Base-by-base conservation (phyloP, 2,329 filamentous ascomycete species). In the Aspergillus hortae region DNA sequence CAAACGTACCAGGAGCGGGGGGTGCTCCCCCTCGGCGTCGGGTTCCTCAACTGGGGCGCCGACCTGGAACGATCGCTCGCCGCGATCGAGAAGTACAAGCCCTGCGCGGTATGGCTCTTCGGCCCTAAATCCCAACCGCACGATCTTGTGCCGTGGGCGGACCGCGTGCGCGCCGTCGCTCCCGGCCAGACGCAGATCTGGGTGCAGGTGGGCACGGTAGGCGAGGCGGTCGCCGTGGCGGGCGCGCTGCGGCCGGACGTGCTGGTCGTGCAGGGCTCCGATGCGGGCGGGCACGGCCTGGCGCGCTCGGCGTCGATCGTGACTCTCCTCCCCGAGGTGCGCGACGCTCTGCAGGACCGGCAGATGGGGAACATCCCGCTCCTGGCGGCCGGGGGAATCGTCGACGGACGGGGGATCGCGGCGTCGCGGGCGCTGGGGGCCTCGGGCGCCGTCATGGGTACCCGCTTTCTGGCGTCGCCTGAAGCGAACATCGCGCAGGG, bases 371-470 rank as follows among this genome's bases (percentile, higher is more conserved):
- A 61, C 9, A 76, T 80, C 2, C 67, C 76, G 0, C 55, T 83
- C 0, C 52, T 83, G 12, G 80, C 79, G 1, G 78, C 80, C 0
- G 80, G 80, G 3, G 80, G 80, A 1, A 76, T 83, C 23, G 69
- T 72, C 0, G 80, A 83, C 52, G 79, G 79, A 0, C 67, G 79
- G 17, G 79, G 79, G 0, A 68, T 76, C 0, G 77, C 76, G 6
- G 79, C 80, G 0, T 76, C 77, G 2, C 63, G 82, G 11, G 66
- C 72, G 1, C 69, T 83, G 0, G 81, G 82, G 0, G 80, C 81
- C 1, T 65, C 70, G 0, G 85, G 81, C 0, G 75, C 78, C 0
- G 81, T 76, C 0, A 76, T 89, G 73, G 86, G 86, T 0, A 88
- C 86, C 0, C 75, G 84, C 6, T 84, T 87, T 51, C 75, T 88